Evolutionary conservation across 768 basidiomycete genomes (phyloP), one percentile per base, ranked within the genome.

Genomic region (Sporobolomyces phaffii): DNA sequence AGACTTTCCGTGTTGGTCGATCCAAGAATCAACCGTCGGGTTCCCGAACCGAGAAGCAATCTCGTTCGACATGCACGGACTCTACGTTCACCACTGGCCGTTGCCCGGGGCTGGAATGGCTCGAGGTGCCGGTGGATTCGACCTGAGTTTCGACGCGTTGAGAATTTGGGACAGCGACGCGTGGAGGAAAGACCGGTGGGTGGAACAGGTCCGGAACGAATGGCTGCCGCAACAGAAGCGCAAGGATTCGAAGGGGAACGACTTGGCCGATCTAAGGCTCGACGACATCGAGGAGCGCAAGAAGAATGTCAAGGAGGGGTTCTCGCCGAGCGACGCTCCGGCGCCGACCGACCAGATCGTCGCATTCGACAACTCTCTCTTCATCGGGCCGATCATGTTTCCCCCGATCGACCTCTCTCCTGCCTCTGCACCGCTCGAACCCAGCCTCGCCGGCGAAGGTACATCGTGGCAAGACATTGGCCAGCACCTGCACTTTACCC

Each of bases 321-420:
- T 72, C 31, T 28, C 33, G 4, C 54, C 67, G 10, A 7, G 6
- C 8, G 6, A 31, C 1, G 5, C 47, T 5, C 31, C 31, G 3
- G 14, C 47, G 10, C 70, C 70, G 1, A 36, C 44, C 20, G 66
- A 72, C 43, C 70, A 72, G 48, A 9, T 72, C 36, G 49, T 65
- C 29, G 68, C 66, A 54, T 63, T 68, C 64, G 70, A 72, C 64
- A 68, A 68, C 56, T 59, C 70, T 22, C 64, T 72, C 34, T 72
- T 72, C 61, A 18, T 72, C 24, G 64, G 67, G 0, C 60, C 70
- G 5, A 53, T 68, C 62, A 71, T 71, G 70, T 67, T 67, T 47
- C 33, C 26, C 18, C 59, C 63, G 20, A 33, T 52, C n/a, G 43
- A 58, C 43, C 43, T 58, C 20, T 58, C 41, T 17, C 52, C 62